Evolutionary conservation across 2,329 filamentous ascomycete genomes (phyloP).

Genomic region (Fusarium brevicatenulatum): DNA sequence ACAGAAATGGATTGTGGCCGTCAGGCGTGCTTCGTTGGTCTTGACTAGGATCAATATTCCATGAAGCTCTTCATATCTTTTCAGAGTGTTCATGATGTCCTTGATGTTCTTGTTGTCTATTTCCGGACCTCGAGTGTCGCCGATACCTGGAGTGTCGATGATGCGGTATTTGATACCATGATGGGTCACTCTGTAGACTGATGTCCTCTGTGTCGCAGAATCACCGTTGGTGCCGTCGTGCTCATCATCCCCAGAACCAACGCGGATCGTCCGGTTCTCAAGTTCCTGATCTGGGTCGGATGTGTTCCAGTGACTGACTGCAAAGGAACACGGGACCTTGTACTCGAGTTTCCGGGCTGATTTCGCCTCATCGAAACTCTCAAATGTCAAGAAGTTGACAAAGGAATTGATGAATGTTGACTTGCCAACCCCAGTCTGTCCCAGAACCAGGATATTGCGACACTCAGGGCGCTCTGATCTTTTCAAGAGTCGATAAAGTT

Average conservation of each 20-base stretch:
- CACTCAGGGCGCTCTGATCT: constrained; percentile 27
- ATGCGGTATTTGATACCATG: neutral
- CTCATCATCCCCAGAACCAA: constrained; percentile 23
- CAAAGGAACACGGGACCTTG: constrained; percentile 31
- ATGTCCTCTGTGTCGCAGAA: constrained; percentile 22
- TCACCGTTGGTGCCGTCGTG: constrained; percentile 12
- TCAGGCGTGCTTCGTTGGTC: constrained; percentile 14
- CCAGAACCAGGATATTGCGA: constrained; percentile 57
- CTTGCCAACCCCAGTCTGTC: constrained; percentile 61
- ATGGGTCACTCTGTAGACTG: neutral
- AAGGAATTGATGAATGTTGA: constrained; percentile 61
- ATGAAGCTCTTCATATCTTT: constrained; percentile 25
- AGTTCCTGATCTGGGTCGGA: neutral
- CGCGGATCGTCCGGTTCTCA: constrained; percentile 4
- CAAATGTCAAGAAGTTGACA: constrained; percentile 55
- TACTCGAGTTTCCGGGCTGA: neutral
- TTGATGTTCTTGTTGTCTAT: constrained; percentile 25
- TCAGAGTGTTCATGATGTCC: constrained; percentile 6
- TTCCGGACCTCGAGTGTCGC: constrained; percentile 22
- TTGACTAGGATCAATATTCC: constrained; percentile 28
- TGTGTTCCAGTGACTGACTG: neutral
- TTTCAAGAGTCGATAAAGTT: neutral
- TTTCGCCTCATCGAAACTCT: constrained; percentile 52
- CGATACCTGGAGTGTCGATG: constrained; percentile 26
- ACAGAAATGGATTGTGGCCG: constrained; percentile 16